Evolutionary conservation across 139 green algal genomes (phyloP).

Genomic region (Chlorella sp.): DNA sequence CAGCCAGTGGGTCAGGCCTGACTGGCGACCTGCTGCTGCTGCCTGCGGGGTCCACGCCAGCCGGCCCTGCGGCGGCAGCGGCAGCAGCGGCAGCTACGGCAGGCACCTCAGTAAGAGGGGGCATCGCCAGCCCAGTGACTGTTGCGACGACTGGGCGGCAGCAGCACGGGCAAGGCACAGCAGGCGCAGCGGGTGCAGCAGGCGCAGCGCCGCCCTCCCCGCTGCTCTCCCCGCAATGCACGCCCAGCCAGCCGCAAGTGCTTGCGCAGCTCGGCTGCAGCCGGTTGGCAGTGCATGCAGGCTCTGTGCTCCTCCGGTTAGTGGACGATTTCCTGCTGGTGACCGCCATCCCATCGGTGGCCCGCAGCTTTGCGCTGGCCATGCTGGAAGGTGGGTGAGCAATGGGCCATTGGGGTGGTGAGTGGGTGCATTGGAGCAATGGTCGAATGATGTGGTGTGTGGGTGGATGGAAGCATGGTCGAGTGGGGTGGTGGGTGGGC

Average conservation of each 20-base stretch:
- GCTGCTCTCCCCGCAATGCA: not conserved
- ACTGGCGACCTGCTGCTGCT: conserved; percentile 27
- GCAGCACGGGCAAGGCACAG: no score
- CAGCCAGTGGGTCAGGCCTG: not conserved
- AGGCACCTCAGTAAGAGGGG: not conserved
- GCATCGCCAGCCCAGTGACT: not conserved
- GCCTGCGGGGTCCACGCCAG: not conserved
- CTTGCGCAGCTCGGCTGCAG: conserved; percentile 1
- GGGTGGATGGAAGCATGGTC: no score
- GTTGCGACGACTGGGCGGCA: not conserved
- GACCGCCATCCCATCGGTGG: conserved; percentile 62
- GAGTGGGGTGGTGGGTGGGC: no score
- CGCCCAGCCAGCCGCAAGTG: not conserved
- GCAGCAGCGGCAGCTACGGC: conserved; percentile 1
- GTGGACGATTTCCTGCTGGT: conserved; percentile 92
- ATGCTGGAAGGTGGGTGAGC: conserved; percentile 44
- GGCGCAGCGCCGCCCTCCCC: not conserved
- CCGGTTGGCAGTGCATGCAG: not conserved
- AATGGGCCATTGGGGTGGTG: not conserved
- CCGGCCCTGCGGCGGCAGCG: not conserved
- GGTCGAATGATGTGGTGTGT: no score
- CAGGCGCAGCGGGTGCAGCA: not conserved
- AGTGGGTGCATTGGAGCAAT: no score
- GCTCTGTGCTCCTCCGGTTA: conserved; percentile 75
- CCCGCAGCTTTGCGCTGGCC: conserved; percentile 55